Percentiles rank a stretch among this genome's conserved stretches.
Evolutionary conservation across 192 early-diverging fungal genomes (phyloP).

Genomic region (Backusella parvicylindrica): DNA sequence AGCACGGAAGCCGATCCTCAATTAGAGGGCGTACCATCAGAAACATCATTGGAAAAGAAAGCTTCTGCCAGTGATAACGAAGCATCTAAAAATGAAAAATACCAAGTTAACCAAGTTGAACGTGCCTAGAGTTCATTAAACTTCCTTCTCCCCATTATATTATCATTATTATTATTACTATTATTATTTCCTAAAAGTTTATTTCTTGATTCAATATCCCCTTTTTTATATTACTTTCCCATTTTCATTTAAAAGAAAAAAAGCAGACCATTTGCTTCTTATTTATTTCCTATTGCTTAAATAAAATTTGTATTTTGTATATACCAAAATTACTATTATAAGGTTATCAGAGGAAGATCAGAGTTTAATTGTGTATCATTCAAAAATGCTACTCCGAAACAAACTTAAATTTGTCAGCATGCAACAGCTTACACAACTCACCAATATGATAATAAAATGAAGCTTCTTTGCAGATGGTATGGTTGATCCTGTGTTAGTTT

Average conservation of each 20-base stretch:
- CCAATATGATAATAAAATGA: too few species aligned
- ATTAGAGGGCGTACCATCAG: constrained; percentile 1
- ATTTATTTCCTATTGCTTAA: not conserved
- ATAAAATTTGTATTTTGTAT: constrained; percentile 4
- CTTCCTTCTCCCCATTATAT: not conserved
- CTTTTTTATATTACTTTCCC: not conserved
- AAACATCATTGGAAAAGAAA: not conserved
- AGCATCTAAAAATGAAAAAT: not conserved
- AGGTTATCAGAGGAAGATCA: not conserved
- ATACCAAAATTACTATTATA: not conserved
- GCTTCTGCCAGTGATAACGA: not conserved
- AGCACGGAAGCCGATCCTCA: not conserved
- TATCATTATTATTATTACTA: not conserved
- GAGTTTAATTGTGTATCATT: not conserved
- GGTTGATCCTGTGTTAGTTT: too few species aligned
- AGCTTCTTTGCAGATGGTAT: too few species aligned
- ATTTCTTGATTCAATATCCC: not conserved
- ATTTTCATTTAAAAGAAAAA: not conserved
- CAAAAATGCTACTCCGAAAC: too few species aligned
- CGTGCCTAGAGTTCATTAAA: not conserved
- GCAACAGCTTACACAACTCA: too few species aligned
- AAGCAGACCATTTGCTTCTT: not conserved
- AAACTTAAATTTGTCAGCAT: too few species aligned
- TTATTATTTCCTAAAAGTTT: not conserved
- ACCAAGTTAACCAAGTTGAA: constrained; percentile 5